Percentiles rank a stretch among this genome's conserved stretches.
These are phyloP conservation scores for Diutina rugosa DNA, from an alignment of 1,139 yeast species.

Conservation along the genomic window DNA sequence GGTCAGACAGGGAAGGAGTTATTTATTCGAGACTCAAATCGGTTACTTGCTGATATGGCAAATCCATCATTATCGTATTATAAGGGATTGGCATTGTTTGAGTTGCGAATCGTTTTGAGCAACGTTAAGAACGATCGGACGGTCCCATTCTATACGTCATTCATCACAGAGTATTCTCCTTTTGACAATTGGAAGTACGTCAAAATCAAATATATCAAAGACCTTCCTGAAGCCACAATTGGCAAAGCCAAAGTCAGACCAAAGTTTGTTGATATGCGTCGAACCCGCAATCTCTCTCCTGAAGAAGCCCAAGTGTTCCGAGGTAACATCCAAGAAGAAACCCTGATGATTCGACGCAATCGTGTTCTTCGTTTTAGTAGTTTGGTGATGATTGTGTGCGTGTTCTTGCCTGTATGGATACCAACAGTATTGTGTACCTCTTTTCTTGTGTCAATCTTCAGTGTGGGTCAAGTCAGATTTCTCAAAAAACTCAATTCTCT, in stretches of 20 bases:
- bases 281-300: conserved; percentile 3
- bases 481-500: conserved; percentile 12
- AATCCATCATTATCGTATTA: conserved; percentile 38
- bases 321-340: conserved; percentile 24
- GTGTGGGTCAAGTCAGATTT: conserved; percentile 20
- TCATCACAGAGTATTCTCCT: conserved; percentile 36
- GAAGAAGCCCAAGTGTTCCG: conserved; percentile 4
- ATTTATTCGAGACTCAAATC: conserved; percentile 37
- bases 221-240: conserved; percentile 20
- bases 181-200: conserved; percentile 30
- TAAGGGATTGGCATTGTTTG: conserved; percentile 32
- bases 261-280: conserved; percentile 38
- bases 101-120: conserved; percentile 51
- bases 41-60: conserved; percentile 33
- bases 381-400: conserved; percentile 16
- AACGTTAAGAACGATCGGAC: conserved; percentile 66
- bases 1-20: conserved; percentile 71
- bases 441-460: conserved; percentile 21
- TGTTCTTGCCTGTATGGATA: conserved; percentile 39
- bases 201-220: conserved; percentile 25
- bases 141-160: conserved; percentile 42
- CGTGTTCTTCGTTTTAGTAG: conserved; percentile 16
- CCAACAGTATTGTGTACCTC: conserved; percentile 37
- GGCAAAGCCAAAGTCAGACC: conserved; percentile 30
- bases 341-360: conserved; percentile 21